These are phyloP conservation scores for Parastagonospora nodorum DNA, from an alignment of 2,329 filamentous ascomycete species.

Conservation along the genomic window DNA sequence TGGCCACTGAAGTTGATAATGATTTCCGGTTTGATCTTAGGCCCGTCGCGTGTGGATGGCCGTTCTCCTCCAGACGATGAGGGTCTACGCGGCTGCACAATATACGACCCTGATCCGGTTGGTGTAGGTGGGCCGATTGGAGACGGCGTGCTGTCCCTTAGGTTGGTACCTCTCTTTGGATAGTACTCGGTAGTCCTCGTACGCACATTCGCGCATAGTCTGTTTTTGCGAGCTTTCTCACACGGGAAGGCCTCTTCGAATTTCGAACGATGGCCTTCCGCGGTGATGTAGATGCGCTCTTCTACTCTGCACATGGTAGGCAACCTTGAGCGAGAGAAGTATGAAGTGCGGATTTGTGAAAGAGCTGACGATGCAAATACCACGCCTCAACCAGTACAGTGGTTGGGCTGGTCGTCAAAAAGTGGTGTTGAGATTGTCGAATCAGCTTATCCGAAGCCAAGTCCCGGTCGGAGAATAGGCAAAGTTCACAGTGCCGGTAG, in stretches of 20 bases:
- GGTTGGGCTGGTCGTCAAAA: conserved; percentile 16
- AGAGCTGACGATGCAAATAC: neutral
- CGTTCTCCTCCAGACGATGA: conserved; percentile 24
- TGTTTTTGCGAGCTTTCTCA: conserved; percentile 25
- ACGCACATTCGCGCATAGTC: conserved; percentile 31
- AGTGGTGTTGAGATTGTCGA: conserved; percentile 12
- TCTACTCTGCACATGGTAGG: conserved; percentile 41
- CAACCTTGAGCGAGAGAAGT: neutral
- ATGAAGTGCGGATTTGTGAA: neutral
- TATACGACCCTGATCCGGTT: conserved; percentile 25
- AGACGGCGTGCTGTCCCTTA: conserved; percentile 34
- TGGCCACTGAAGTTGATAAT: conserved; percentile 34
- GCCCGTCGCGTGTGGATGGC: conserved; percentile 31
- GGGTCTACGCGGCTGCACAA: conserved; percentile 30
- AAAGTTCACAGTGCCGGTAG: conserved; percentile 10
- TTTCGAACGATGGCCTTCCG: conserved; percentile 30
- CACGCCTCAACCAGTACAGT: conserved; percentile 15
- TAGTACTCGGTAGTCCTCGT: conserved; percentile 30
- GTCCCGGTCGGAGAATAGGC: conserved; percentile 26
- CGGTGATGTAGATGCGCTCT: conserved; percentile 32
- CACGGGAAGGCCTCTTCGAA: conserved; percentile 33
- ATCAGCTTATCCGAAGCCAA: conserved; percentile 24
- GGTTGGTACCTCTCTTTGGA: conserved; percentile 13
- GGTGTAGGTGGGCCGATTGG: conserved; percentile 42
- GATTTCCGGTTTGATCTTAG: conserved; percentile 32